Base-by-base conservation (phyloP, 345 rosid species). In the Sonneratia caseolaris region DNA sequence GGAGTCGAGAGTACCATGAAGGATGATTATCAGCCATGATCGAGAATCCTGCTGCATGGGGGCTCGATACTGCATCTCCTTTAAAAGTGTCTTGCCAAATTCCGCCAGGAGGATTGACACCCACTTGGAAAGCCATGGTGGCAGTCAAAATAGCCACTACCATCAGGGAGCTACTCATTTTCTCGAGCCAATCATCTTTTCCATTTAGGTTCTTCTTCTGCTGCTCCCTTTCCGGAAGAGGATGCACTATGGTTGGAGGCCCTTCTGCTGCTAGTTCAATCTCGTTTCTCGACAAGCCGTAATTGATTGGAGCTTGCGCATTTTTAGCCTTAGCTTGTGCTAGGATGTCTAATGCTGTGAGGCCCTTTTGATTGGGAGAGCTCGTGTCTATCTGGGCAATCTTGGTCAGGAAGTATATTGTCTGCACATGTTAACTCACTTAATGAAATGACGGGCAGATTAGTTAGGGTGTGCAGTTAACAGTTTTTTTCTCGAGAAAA, bases 31-130 rank as follows among this genome's bases (percentile, higher is more conserved):
- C 35, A 3, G 72, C 79, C 64, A 71, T 13, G 24, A 73, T 55
- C 24, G 76, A 69, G 0, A 0, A 73, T 67, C 3, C 40, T 38
- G 5, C 19, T 3, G 5, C 11, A 10, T 4, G 15, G 37, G 38
- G 32, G 0, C 6, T 7, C 1, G 43, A 40, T 3, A 3, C 4
- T 48, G 0, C 16, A 48, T 48, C n/a, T n/a, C n/a, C n/a, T n/a
- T n/a, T n/a, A n/a, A n/a, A n/a, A n/a, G n/a, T n/a, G n/a, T n/a
- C 59, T 18, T 24, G 42, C 65, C 73, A 47, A 11, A 55, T 3
- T 18, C 80, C 74, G 1, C 68, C 71, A 0, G 78, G 81, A 32
- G 78, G 81, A 12, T 48, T 48, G 15, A 48, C 53, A 10, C 53
- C 53, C 3, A 15, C 53, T 48, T 48, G 53, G 3, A 72, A 64